Evolutionary conservation across 108 stramenopile species (phyloP), one percentile per base, ranked within the genome.

Genomic region (Nitzschia palea): DNA sequence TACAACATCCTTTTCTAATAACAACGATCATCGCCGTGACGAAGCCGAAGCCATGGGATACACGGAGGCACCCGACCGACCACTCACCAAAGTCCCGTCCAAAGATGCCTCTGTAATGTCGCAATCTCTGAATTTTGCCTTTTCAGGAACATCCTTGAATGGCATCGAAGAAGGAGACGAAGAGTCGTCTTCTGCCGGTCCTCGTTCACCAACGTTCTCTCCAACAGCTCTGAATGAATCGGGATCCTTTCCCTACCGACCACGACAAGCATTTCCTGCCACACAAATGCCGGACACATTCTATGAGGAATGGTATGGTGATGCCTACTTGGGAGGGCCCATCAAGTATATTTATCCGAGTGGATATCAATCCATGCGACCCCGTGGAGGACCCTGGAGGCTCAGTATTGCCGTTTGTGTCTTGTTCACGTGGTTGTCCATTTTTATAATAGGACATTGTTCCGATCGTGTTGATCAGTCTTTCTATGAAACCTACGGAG

Each of bases 351-450:
- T 94, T 32, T 94, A 94, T 60, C 93, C 93, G 0, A 47, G 70
- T 2, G 93, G 93, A 23, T 94, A 94, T 80, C 87, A 88, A 77
- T 86, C 86, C 35, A 90, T 94, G 93, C 82, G 93, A 26, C 93
- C 93, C 15, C 66, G 93, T 9, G 79, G 86, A 35, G 77, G 86
- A 20, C 93, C 93, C 17, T 94, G 93, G 93, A 83, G 82, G 72
- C 69, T 94, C 2, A 82, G 80, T 67, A 80, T 90, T 45, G 67
- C 82, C 43, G 73, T 94, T 14, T 87, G 70, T 56, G 8, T 84
- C n/a, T 32, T 83, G 12, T 90, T 94, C 50, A 74, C 85, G 3
- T 90, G 89, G 88, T 48, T 94, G 25, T 73, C 69, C 27, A 77
- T 94, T 18, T 94, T 94, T 67, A 81, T 90, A 27, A 89, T 94